phyloP scores from a whole-genome alignment of 2,329 filamentous ascomycete genomes.

The Gnomoniopsis sp. region DNA sequence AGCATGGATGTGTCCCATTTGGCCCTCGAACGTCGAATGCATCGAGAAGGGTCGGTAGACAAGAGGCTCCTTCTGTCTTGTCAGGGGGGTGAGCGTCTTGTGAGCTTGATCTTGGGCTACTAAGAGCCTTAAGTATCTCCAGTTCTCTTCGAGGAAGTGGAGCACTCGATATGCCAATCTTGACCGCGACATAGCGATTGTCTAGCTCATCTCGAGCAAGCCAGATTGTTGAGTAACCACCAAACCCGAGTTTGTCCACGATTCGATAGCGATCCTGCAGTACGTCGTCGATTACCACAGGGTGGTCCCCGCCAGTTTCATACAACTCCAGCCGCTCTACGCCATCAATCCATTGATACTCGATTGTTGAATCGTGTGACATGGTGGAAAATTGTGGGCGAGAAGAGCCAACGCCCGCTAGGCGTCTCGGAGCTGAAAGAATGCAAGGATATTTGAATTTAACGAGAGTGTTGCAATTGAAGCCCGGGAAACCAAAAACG shows the following conservation, averaged over 20 bases:
- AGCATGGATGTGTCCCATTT: not conserved
- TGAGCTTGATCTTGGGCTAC: not conserved
- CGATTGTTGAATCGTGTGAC: not conserved
- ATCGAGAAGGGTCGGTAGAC: not conserved
- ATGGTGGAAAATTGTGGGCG: not conserved
- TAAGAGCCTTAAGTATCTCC: not conserved
- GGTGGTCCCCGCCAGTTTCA: not conserved
- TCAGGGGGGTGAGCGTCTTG: not conserved
- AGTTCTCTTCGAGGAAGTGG: not conserved
- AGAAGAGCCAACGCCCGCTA: not conserved
- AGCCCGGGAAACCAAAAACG: not conserved
- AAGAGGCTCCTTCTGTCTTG: not conserved
- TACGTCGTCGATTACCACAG: not conserved
- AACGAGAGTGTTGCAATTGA: not conserved
- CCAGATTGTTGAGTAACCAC: not conserved
- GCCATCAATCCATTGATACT: not conserved
- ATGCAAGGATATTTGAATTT: not conserved
- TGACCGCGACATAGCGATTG: slow-evolving; percentile 21
- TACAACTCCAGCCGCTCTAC: not conserved
- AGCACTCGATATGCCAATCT: not conserved
- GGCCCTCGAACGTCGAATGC: not conserved
- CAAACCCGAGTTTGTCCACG: slow-evolving; percentile 1
- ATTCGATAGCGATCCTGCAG: not conserved
- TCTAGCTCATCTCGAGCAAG: slow-evolving; percentile 2
- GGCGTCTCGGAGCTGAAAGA: not conserved